Percentiles rank a stretch among this genome's conserved stretches.
These are phyloP conservation scores for Emericellopsis terricola DNA, from an alignment of 495 filamentous ascomycete species.

Conservation along the genomic window DNA sequence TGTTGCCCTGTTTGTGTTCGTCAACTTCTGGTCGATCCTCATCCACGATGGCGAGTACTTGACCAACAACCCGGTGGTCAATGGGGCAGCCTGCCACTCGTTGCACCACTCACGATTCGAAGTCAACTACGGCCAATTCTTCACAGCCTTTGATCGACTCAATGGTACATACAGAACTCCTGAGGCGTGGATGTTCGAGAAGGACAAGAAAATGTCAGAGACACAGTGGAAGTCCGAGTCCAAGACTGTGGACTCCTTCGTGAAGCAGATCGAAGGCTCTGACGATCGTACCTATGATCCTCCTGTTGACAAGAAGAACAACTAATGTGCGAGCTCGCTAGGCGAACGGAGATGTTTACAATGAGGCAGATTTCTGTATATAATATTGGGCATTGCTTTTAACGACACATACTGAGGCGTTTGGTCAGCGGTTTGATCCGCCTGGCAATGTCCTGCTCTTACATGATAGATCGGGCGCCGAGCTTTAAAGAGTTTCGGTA, in stretches of 20 bases:
- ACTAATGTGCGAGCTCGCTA: slow-evolving; percentile 9
- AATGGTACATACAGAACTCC: slow-evolving; percentile 80
- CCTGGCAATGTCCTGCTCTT: too few relatives aligned
- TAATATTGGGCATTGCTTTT: too few relatives aligned
- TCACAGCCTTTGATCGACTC: slow-evolving; percentile 84
- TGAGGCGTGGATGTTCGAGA: slow-evolving; percentile 70
- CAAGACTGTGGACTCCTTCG: slow-evolving; percentile 71
- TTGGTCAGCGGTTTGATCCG: too few relatives aligned
- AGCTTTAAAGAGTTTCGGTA: too few relatives aligned
- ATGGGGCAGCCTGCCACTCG: slow-evolving; percentile 81
- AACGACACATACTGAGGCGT: too few relatives aligned
- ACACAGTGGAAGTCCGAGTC: slow-evolving; percentile 65
- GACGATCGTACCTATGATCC: slow-evolving; percentile 60
- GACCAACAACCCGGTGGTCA: slow-evolving; percentile 72
- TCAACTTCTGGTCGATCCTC: slow-evolving; percentile 95
- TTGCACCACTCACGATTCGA: slow-evolving; percentile 92
- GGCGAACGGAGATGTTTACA: too few relatives aligned
- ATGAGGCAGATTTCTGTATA: too few relatives aligned
- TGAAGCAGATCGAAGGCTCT: slow-evolving; percentile 70
- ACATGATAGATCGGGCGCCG: too few relatives aligned
- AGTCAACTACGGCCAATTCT: slow-evolving; percentile 97
- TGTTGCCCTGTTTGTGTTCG: slow-evolving; percentile 70
- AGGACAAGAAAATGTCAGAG: slow-evolving; percentile 76
- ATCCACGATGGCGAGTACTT: slow-evolving; percentile 97
- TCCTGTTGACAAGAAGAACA: slow-evolving; percentile 30